These are phyloP conservation scores for Puccinia novopanici DNA, from an alignment of 1,284 basidiomycete genomes.

Conservation along the genomic window DNA sequence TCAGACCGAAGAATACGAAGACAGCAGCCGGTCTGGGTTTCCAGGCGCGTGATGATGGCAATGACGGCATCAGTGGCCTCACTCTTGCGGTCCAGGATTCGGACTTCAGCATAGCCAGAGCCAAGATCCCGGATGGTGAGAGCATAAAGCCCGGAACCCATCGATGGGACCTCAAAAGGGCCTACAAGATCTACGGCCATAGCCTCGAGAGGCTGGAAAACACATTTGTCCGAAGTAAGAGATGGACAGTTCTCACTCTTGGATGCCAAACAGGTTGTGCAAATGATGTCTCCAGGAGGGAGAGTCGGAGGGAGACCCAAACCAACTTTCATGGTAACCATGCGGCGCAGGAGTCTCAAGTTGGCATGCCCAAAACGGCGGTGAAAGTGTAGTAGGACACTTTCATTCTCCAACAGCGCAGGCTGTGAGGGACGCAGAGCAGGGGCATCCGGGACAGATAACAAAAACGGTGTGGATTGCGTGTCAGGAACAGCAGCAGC, in stretches of 20 bases:
- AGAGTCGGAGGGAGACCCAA: too few species aligned
- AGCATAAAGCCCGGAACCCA: background rate
- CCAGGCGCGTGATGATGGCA: too few species aligned
- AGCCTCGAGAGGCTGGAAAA: too few species aligned
- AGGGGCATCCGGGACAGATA: too few species aligned
- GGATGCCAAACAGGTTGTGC: background rate
- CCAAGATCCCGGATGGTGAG: background rate
- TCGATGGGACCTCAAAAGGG: background rate
- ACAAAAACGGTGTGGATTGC: too few species aligned
- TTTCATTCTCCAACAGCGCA: background rate
- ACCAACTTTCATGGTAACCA: too few species aligned
- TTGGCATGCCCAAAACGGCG: too few species aligned
- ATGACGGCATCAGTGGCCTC: background rate
- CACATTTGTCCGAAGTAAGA: background rate
- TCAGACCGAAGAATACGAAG: background rate
- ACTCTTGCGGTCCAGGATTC: too few species aligned
- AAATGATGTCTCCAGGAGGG: background rate
- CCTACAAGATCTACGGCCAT: background rate
- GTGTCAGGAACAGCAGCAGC: too few species aligned
- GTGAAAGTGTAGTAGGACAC: background rate
- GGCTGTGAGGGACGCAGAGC: too few species aligned
- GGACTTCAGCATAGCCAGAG: background rate
- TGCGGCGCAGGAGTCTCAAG: too few species aligned
- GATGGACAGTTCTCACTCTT: background rate
- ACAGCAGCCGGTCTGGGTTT: too few species aligned